Conservation (phyloP, 2,329 filamentous ascomycete species). For the Moelleriella libera region DNA sequence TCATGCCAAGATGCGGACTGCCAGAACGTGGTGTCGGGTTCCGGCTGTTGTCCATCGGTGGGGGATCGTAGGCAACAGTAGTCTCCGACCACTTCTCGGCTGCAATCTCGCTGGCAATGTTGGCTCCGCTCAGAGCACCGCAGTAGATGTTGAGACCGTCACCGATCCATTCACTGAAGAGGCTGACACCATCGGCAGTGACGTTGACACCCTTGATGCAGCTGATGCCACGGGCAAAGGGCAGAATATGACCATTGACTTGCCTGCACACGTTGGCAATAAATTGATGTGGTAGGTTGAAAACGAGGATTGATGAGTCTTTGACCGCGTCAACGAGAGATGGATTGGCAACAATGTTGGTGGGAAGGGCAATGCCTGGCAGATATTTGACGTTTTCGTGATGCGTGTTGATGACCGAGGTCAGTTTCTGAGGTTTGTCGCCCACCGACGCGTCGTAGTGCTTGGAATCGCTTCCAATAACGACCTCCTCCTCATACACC, state of each 20-base stretch:
- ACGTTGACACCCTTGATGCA: conserved; percentile 98
- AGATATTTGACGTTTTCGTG: conserved; percentile 99
- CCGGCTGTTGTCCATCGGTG: conserved; percentile 63
- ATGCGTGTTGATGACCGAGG: conserved; percentile 73
- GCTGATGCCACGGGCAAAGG: conserved; percentile 84
- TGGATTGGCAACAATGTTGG: conserved; percentile 74
- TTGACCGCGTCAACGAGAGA: conserved; percentile 68
- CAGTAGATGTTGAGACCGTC: conserved; percentile 89
- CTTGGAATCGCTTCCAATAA: conserved; percentile 55
- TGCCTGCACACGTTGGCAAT: conserved; percentile 76
- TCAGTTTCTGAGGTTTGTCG: conserved; percentile 70
- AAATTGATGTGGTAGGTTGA: conserved; percentile 95
- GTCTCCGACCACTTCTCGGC: conserved; percentile 95
- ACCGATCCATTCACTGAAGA: conserved; percentile 93
- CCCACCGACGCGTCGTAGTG: conserved; percentile 53
- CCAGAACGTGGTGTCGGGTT: conserved; percentile 41
- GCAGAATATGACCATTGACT: conserved; percentile 76
- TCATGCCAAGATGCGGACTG: conserved; percentile 33
- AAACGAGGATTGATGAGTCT: conserved; percentile 78
- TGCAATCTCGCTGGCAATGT: conserved; percentile 91
- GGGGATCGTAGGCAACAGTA: conserved; percentile 90
- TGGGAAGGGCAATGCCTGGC: conserved; percentile 68
- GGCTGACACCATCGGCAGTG: conserved; percentile 65
- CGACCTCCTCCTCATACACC: conserved; percentile 90
- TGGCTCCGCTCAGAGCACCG: conserved; percentile 86